Evolutionary conservation across 2,329 filamentous ascomycete genomes (phyloP), one percentile per base, ranked within the genome.

Genomic region (Fusarium pseudocircinatum): DNA sequence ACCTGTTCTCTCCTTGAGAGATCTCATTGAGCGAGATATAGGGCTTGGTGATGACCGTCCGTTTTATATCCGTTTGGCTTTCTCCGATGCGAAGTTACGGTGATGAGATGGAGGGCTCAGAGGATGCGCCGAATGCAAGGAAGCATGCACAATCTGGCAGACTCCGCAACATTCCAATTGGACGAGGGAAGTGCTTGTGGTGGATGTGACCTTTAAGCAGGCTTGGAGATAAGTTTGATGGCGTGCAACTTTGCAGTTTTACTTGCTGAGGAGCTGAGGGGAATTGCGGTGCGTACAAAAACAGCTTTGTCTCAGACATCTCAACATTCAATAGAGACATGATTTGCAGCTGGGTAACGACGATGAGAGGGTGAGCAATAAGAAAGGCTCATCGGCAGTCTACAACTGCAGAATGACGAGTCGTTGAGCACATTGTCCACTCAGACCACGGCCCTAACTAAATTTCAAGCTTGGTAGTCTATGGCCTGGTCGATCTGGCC

Each of bases 81-180:
- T 44, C 26, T 28, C 44, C 40, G 26, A 49, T n/a, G 22, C n/a
- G 24, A 52, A 59, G 58, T 53, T 34, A 39, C n/a, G 36, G 40
- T 32, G n/a, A 34, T 69, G 50, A 44, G 32, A 52, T 36, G 40
- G 50, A 36, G 24, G 56, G 43, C 24, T 28, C 37, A 36, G 54
- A 42, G 54, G 46, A 34, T 28, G 39, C 37, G 18, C 58, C 49
- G 47, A 22, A 59, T 70, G 60, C 57, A 60, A 60, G 54, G 57
- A 68, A 54, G 5, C 39, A 64, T 64, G 59, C 44, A 40, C 58
- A 64, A 60, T 54, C 16, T 53, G 39, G 40, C 42, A 62, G 37
- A 20, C 50, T 63, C 42, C 30, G 53, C 37, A 39, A 15, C 24
- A 47, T 69, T 72, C 60, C 57, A 66, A 72, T 63, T 49, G 57